These are phyloP conservation scores for Deuterostichococcus epilithicus DNA, from an alignment of 139 green algal genomes.

Conservation along the genomic window DNA sequence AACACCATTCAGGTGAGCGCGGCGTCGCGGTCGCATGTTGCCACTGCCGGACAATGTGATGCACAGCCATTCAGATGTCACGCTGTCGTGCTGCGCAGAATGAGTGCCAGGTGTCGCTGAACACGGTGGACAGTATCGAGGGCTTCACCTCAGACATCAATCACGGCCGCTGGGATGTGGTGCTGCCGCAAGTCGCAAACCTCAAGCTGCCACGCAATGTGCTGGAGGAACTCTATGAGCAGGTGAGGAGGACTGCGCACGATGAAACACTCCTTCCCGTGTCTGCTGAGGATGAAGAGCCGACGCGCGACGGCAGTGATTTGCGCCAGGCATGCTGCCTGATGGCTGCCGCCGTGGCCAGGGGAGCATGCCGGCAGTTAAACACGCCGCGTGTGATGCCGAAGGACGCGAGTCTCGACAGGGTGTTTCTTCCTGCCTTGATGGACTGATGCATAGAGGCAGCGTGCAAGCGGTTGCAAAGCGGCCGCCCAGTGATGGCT, in stretches of 20 bases:
- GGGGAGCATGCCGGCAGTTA: too few relatives aligned
- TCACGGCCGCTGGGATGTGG: constrained; percentile 82
- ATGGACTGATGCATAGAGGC: too few relatives aligned
- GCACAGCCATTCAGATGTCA: not conserved
- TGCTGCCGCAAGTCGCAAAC: constrained; percentile 78
- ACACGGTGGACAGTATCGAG: constrained; percentile 91
- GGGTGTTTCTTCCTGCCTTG: too few relatives aligned
- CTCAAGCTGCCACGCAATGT: constrained; percentile 85
- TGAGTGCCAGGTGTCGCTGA: constrained; percentile 92
- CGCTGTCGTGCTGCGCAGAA: constrained; percentile 43
- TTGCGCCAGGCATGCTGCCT: too few relatives aligned
- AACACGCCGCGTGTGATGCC: too few relatives aligned
- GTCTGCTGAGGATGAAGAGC: too few relatives aligned
- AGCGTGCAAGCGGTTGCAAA: too few relatives aligned
- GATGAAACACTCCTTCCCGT: too few relatives aligned
- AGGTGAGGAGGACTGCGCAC: constrained; percentile 39
- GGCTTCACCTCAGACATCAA: constrained; percentile 87
- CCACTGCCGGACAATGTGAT: not conserved
- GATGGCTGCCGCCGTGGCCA: too few relatives aligned
- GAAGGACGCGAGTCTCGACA: too few relatives aligned
- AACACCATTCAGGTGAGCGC: constrained; percentile 72
- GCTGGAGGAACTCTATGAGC: constrained; percentile 93
- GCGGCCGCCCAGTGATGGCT: too few relatives aligned
- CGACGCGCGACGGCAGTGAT: too few relatives aligned
- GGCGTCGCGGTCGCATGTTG: not conserved